Evolutionary conservation across 2,329 filamentous ascomycete genomes (phyloP).

Genomic region (Byssochlamys sp.): DNA sequence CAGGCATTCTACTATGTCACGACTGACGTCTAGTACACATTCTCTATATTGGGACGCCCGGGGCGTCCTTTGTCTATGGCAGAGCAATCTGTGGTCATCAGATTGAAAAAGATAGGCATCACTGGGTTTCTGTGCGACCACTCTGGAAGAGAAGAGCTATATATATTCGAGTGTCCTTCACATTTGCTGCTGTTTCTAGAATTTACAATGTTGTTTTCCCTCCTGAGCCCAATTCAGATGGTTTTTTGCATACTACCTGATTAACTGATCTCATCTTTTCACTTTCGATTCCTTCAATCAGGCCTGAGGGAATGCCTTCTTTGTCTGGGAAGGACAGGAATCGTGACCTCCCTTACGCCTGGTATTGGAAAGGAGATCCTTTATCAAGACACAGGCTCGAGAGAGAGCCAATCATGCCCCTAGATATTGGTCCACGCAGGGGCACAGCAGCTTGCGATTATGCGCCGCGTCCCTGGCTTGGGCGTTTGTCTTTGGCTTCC

Average conservation of each 20-base stretch:
- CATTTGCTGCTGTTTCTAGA: neutral
- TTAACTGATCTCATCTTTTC: neutral
- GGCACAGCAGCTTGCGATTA: neutral
- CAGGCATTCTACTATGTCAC: neutral
- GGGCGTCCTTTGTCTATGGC: neutral
- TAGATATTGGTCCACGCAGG: constrained; percentile 1
- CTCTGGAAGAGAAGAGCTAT: neutral
- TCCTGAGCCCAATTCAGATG: neutral
- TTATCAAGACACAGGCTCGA: constrained; percentile 7
- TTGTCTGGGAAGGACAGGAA: neutral
- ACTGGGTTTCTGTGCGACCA: neutral
- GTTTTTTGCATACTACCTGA: neutral
- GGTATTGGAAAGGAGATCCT: constrained; percentile 17
- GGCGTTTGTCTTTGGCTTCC: neutral
- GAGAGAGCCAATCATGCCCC: constrained; percentile 8
- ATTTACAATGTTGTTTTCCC: neutral
- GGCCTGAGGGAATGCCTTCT: neutral
- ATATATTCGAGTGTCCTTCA: neutral
- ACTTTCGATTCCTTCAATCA: neutral
- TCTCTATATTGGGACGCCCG: neutral
- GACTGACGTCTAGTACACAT: neutral
- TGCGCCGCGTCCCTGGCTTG: neutral
- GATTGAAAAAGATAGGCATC: neutral
- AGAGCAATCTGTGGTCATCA: neutral
- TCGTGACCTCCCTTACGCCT: constrained; percentile 11